phyloP scores from a whole-genome alignment of 306 rosid genomes.

The Acmispon strigosus region DNA sequence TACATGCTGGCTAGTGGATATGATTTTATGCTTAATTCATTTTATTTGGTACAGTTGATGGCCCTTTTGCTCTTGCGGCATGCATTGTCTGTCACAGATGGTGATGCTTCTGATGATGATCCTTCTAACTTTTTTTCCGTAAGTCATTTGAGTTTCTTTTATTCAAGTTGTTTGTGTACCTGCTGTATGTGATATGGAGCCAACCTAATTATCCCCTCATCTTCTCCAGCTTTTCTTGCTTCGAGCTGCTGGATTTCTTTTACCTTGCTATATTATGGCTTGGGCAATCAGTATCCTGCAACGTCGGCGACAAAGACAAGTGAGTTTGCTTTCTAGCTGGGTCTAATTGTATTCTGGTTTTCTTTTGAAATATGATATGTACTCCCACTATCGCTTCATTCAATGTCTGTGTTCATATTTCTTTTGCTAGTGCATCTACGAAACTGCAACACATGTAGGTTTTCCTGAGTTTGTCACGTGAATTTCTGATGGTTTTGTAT shows the following conservation, averaged over 20 bases:
- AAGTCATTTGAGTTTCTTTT: constrained; percentile 20
- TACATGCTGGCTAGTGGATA: background rate
- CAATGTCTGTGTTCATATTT: background rate
- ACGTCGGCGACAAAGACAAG: constrained; percentile 95
- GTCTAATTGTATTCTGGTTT: constrained; percentile 16
- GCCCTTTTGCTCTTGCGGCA: constrained; percentile 86
- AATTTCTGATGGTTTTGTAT: background rate
- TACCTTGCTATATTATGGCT: constrained; percentile 98
- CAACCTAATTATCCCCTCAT: constrained; percentile 12
- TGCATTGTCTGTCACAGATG: constrained; percentile 69
- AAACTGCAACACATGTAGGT: background rate
- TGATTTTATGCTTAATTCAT: constrained; percentile 5
- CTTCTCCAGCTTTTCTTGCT: constrained; percentile 82
- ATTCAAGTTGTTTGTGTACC: background rate
- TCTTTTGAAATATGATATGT: constrained; percentile 25
- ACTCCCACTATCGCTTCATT: background rate
- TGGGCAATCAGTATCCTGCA: constrained; percentile 97
- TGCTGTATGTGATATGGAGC: background rate
- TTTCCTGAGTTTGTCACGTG: background rate
- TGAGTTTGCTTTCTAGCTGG: constrained; percentile 12
- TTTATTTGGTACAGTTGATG: constrained; percentile 63
- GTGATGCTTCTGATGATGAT: constrained; percentile 50
- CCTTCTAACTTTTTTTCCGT: constrained; percentile 76
- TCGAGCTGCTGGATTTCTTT: constrained; percentile 91
- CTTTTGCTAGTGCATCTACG: background rate